Evolutionary conservation across 345 rosid species (phyloP).

Genomic region (Iberis pinnata): DNA sequence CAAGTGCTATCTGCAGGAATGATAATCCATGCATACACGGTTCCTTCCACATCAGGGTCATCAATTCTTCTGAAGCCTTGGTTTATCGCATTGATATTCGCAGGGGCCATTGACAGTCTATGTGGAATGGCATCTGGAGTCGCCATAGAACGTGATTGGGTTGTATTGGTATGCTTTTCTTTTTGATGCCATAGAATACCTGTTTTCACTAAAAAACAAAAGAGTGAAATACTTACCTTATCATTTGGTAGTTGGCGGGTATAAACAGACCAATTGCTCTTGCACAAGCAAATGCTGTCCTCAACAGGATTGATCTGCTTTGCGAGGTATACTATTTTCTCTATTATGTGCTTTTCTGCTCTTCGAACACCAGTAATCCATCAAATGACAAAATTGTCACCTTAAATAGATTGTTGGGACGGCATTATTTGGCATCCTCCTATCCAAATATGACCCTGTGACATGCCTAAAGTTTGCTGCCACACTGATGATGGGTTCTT

Average conservation of each 20-base stretch:
- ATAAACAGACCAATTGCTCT: conserved; percentile 82
- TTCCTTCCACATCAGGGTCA: conserved; percentile 46
- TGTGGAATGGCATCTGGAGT: conserved; percentile 85
- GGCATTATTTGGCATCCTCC: conserved; percentile 70
- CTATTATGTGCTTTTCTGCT: background rate
- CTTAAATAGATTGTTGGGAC: conserved; percentile 75
- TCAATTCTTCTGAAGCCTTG: conserved; percentile 67
- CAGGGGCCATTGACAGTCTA: conserved; percentile 76
- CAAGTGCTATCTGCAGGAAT: conserved; percentile 79
- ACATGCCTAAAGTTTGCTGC: conserved; percentile 82
- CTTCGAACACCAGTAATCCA: background rate
- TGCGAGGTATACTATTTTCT: conserved; percentile 54
- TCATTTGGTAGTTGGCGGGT: conserved; percentile 64
- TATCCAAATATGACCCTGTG: conserved; percentile 68
- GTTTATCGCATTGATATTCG: conserved; percentile 64
- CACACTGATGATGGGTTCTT: conserved; percentile 55
- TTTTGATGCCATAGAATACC: conserved; percentile 11
- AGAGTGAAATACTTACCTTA: conserved; percentile 5
- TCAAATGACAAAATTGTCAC: conserved; percentile 3
- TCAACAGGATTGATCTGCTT: conserved; percentile 77
- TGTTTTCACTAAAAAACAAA: conserved; percentile 7
- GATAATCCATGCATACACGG: conserved; percentile 70
- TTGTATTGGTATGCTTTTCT: conserved; percentile 68
- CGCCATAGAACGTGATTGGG: conserved; percentile 93
- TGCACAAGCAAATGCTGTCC: conserved; percentile 91